Base-by-base conservation (phyloP, 345 rosid genomes). In the Lepidium africanum region DNA sequence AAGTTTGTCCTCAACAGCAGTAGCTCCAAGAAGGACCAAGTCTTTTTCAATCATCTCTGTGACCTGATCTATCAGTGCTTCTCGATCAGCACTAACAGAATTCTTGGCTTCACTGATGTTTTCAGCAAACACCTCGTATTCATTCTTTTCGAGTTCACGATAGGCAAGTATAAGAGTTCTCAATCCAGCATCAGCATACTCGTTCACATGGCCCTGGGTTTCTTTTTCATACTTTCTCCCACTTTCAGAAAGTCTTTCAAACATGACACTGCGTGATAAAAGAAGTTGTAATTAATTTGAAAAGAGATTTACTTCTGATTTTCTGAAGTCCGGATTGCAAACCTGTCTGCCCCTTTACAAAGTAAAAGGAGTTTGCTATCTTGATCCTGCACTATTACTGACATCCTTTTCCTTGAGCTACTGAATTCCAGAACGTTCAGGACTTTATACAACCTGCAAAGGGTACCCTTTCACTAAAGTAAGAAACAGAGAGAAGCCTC, bases 321-420 rank as follows among this genome's bases (percentile, higher is more conserved):
- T 50, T 10, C 10, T 33, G 8, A 53, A 14, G 64, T 69, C 10
- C n/a, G 63, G 33, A 17, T 74, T 46, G 60, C 85, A n/a, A 67
- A 88, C 97, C 97, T 90, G 86, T 93, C 98, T 9, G 98, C 97
- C 6, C 98, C 98, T 88, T 93, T 93, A 66, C 88, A 83, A 66
- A 93, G 86, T 56, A 93, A 82, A 8, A 93, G 84, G 46, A 88
- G 84, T 77, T 84, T 86, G 41, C 89, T 95, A 47, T 85, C 88
- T 51, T 84, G 86, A 60, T 82, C 60, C 74, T 83, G 80, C 47
- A 90, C 86, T 63, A 93, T 78, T 58, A 93, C 98, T 35, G 98
- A 90, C 98, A 93, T 93, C 81, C 98, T 80, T 80, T 70, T 76
- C 67, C 75, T 76, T 48, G 79, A 63, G 67, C 79, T 76, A 68